Conservation (phyloP, 2,329 filamentous ascomycete species). For the Daldinia eschscholtzii region DNA sequence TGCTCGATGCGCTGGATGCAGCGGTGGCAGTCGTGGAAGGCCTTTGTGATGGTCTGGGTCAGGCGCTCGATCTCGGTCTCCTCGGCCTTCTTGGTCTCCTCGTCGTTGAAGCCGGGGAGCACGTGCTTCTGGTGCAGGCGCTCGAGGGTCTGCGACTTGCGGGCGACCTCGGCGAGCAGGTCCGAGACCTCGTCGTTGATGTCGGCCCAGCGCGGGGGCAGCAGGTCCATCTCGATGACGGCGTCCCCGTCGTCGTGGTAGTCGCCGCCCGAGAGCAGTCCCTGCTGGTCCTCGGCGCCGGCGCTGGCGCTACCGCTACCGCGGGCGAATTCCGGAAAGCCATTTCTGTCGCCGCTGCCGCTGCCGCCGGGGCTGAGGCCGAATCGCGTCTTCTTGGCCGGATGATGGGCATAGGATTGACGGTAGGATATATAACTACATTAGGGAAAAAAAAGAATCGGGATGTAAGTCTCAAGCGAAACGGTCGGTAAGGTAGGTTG, state of each 20-base stretch:
- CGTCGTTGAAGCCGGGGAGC: conserved; percentile 95
- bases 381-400: conserved; percentile 84
- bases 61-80: conserved; percentile 90
- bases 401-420: conserved; percentile 97
- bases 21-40: conserved; percentile 90
- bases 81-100: conserved; percentile 86
- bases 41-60: conserved; percentile 89
- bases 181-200: conserved; percentile 94
- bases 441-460: conserved; percentile 45
- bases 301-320: conserved; percentile 58
- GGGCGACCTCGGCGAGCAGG: conserved; percentile 81
- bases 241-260: conserved; percentile 91
- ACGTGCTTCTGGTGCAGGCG: conserved; percentile 97
- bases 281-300: conserved; percentile 70
- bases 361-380: conserved; percentile 61
- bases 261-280: conserved; percentile 83
- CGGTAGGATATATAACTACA: conserved; percentile 96
- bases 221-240: conserved; percentile 97
- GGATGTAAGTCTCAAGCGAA: conserved; percentile 27
- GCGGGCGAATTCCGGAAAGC: conserved; percentile 71
- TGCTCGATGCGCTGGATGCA: conserved; percentile 88
- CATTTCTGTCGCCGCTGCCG: conserved; percentile 66
- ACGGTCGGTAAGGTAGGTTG: conserved; percentile 8
- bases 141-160: conserved; percentile 86
- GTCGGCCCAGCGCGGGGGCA: conserved; percentile 96